These are phyloP conservation scores for Nepenthes gracilis DNA, from an alignment of 148 eudicot species.

Conservation along the genomic window DNA sequence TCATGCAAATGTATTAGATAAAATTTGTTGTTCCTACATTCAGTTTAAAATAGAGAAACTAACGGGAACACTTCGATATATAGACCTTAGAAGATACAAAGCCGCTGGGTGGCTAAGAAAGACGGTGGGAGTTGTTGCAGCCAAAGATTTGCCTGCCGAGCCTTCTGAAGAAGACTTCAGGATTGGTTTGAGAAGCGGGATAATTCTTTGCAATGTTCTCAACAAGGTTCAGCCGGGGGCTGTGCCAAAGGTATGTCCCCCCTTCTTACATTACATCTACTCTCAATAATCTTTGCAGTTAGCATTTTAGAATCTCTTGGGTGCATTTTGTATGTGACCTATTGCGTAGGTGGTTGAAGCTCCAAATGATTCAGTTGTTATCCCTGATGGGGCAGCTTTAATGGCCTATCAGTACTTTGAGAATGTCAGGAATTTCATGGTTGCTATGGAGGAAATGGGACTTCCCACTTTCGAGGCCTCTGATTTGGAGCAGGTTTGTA, in stretches of 20 bases:
- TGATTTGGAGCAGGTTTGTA: constrained; percentile 68
- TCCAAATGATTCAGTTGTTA: constrained; percentile 39
- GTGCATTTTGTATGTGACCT: neutral
- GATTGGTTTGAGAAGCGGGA: constrained; percentile 80
- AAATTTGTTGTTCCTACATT: neutral
- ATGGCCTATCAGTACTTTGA: constrained; percentile 85
- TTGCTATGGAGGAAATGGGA: constrained; percentile 64
- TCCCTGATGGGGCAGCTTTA: constrained; percentile 83
- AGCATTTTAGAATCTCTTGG: neutral
- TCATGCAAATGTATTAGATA: neutral
- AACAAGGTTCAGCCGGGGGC: constrained; percentile 75
- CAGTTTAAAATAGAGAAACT: constrained; percentile 1
- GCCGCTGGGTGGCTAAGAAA: constrained; percentile 88
- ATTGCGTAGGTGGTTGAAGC: constrained; percentile 59
- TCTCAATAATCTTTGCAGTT: neutral
- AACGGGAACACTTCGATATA: constrained; percentile 1
- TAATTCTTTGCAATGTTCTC: constrained; percentile 80
- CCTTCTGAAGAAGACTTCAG: constrained; percentile 92
- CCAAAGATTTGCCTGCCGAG: constrained; percentile 86
- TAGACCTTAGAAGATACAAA: constrained; percentile 75
- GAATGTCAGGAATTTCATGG: constrained; percentile 74
- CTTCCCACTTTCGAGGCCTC: constrained; percentile 84
- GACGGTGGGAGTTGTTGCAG: constrained; percentile 72
- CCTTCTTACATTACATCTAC: neutral
- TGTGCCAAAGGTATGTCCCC: constrained; percentile 46